A percentile compares a stretch with the other conserved stretches of the same genome.
Evolutionary conservation across 2,329 filamentous ascomycete genomes (phyloP).

Genomic region (Xylaria sp.): DNA sequence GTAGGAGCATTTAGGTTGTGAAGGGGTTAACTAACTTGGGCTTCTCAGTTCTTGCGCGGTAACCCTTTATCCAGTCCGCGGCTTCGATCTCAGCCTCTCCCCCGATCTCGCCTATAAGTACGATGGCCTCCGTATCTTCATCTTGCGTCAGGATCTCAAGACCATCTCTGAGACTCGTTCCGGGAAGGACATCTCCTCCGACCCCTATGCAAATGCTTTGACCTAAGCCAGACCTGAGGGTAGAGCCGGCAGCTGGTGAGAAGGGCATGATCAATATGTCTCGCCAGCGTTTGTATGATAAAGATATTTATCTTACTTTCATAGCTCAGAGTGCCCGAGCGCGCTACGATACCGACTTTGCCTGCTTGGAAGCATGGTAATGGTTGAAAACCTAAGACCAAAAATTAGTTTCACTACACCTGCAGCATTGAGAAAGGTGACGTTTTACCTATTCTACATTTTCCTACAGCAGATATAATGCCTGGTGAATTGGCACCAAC

Average conservation of each 20-base stretch:
- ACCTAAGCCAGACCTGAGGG: slow-evolving; percentile 75
- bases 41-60: slow-evolving; percentile 64
- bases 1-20: not conserved
- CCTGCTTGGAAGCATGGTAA: slow-evolving; percentile 77
- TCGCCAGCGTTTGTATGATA: not conserved
- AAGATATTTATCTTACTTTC: slow-evolving; percentile 56
- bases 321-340: slow-evolving; percentile 79
- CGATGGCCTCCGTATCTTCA: slow-evolving; percentile 75
- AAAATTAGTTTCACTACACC: not conserved
- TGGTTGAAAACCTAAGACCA: slow-evolving; percentile 73
- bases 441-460: slow-evolving; percentile 58
- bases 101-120: slow-evolving; percentile 78
- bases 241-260: slow-evolving; percentile 71
- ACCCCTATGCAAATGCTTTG: slow-evolving; percentile 79
- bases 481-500: slow-evolving; percentile 80
- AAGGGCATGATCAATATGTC: slow-evolving; percentile 21
- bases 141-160: slow-evolving; percentile 74
- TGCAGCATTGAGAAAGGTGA: not conserved
- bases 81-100: slow-evolving; percentile 76
- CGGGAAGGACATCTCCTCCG: slow-evolving; percentile 77
- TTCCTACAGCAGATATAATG: slow-evolving; percentile 77
- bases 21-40: slow-evolving; percentile 66
- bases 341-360: slow-evolving; percentile 75
- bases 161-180: slow-evolving; percentile 79
- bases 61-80: slow-evolving; percentile 78